Evolutionary conservation across 306 rosid species (phyloP).

Genomic region (Corylus americana): DNA sequence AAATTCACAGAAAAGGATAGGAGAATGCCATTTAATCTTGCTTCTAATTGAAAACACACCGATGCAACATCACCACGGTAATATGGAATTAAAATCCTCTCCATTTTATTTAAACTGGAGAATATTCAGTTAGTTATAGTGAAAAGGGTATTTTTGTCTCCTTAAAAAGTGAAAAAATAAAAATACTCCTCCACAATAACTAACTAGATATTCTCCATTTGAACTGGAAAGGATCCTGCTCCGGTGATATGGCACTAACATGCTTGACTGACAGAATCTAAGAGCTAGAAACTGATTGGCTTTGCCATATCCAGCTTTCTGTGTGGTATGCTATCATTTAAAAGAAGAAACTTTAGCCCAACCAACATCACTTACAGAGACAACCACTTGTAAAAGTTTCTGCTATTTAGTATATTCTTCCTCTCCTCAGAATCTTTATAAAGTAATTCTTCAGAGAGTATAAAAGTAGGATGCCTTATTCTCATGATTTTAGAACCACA

Average conservation of each 20-base stretch:
- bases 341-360: conserved; percentile 26
- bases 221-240: no score
- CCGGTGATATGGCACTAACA: no score
- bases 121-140: no score
- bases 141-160: no score
- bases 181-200: no score
- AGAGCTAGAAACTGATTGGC: conserved; percentile 24
- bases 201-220: no score
- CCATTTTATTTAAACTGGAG: no score
- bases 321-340: conserved; percentile 27
- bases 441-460: not conserved
- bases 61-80: no score
- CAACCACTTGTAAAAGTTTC: conserved; percentile 31
- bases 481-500: not conserved
- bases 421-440: conserved; percentile 26
- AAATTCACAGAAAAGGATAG: no score
- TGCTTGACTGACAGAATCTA: conserved; percentile 22
- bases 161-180: no score
- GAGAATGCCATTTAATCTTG: not conserved
- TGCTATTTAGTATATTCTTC: conserved; percentile 24
- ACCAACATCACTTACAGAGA: conserved; percentile 37
- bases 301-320: conserved; percentile 9
- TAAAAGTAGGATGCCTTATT: not conserved
- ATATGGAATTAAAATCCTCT: no score
- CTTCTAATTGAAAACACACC: not conserved